Base-by-base conservation (phyloP, 495 filamentous ascomycete species). In the Podospora australis region DNA sequence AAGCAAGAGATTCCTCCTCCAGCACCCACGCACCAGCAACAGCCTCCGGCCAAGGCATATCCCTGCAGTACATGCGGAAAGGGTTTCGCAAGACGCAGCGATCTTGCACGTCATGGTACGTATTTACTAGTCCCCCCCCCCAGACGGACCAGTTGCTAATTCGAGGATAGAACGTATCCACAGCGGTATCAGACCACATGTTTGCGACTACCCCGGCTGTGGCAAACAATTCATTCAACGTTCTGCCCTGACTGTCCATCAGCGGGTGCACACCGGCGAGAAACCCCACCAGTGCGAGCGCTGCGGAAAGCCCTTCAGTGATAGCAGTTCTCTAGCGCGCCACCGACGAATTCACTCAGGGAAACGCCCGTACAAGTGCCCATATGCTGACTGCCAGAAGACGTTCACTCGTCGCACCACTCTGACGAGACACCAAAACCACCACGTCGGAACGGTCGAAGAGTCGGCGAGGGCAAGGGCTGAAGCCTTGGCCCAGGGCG, bases 231-330 rank as follows among this genome's bases (percentile, higher is more conserved):
- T 98, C 63, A 98, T 98, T 54, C 92, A 98, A 60, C 81, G 92
- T 26, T 96, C 92, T n/a, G 92, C 92, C 7, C 73, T 98, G 64
- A 98, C 92, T 1, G 92, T 98, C 3, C 92, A 98, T 66, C 80
- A 84, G 52, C 84, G 92, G 42, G 92, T 97, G 25, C 92, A 98
- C 58, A 97, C 92, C 2, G 92, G 92, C 38, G 92, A 98, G 66
- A 98, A 98, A 65, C 92, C 92, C 6, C 92, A 98, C 59, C 89
- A 90, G 84, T 98, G 92, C 63, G 94, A 97, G 69, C 77, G 87
- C 52, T 98, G 92, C 66, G 86, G 89, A 62, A 97, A 98, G 92
- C 91, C 90, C n/a, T 98, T 98, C 60, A 96, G 91, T 62, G 92
- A 98, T 66, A 96, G 90, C 14, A 96, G 91, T 57, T 97, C 92